Evolutionary conservation across 179 eudicot genomes (phyloP), one percentile per base, ranked within the genome.

Genomic region (Corrigiola litoralis): DNA sequence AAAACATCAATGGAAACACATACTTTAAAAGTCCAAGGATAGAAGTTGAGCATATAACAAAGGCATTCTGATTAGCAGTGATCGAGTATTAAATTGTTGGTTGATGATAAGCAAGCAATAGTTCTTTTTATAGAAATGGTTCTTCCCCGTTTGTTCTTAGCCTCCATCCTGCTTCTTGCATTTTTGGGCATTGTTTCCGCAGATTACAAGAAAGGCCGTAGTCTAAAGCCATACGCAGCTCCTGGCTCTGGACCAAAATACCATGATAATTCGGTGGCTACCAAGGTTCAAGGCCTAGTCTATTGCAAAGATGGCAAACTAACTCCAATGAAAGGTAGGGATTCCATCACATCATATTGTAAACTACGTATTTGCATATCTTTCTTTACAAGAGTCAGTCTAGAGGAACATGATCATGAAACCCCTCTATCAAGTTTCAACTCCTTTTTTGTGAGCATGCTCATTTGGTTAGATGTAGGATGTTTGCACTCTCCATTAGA

Each of bases 281-380:
- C 27, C 27, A 52, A 34, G 33, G 27, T 65, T 37, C 69, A 65
- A 65, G 69, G 69, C n/a, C 44, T 52, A 7, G 52, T 65, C 59
- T 51, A 49, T 18, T 65, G 69, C 60, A 52, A 40, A 38, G 29
- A 52, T 31, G 57, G 46, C 9, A 11, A 51, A 25, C n/a, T 51
- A 17, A 40, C 17, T 40, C 59, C 59, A 7, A 51, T 51, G 58
- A 34, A 37, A 51, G 69, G 69, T 65, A 52, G n/a, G n/a, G n/a
- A n/a, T n/a, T n/a, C n/a, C n/a, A 64, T 50, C 1, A 12, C 16
- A 8, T 28, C 17, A 21, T 17, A 10, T 41, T 38, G 34, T 5
- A 41, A 14, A 14, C 14, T 11, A 6, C 34, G 4, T 51, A 9
- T 4, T 10, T 12, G 6, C 8, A 52, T 28, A 8, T 51, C 24